Evolutionary conservation across 2,329 filamentous ascomycete genomes (phyloP), one percentile per base, ranked within the genome.

Genomic region (Paraphaeosphaeria sporulosa): DNA sequence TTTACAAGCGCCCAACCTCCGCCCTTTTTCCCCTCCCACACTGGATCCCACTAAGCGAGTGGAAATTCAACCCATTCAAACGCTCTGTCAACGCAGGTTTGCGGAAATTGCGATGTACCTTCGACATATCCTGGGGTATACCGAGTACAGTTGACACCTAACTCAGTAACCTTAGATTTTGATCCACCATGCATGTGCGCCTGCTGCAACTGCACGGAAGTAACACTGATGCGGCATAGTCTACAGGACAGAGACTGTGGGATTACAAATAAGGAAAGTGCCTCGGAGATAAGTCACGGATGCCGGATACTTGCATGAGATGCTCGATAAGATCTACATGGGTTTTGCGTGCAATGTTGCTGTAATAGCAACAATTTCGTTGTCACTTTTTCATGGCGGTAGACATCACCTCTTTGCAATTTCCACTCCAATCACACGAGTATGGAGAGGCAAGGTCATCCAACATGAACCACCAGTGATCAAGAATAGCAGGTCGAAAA

Each of bases 261-360:
- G 57, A 54, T 58, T 46, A 58, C 57, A 58, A 58, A 58, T 40
- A 23, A 43, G 57, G 43, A 42, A 34, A 42, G 49, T 23, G 38
- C 19, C 17, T 42, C 57, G 57, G 57, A 58, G 42, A 49, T 58
- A 58, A 58, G 57, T 58, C 30, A 43, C 57, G 44, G 43, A 54
- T 12, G 36, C 9, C 30, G 17, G 42, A 38, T n/a, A 17, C 42
- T 10, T 30, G 44, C 19, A 27, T 34, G 19, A 21, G 42, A 19
- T 19, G 42, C 38, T 40, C 38, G 7, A 8, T n/a, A n/a, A n/a
- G 17, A 3, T 19, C n/a, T 44, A 13, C 15, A 43, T 2, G 42
- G 19, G 12, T 4, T 30, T 32, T 12, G 10, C 10, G 8, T 32
- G 30, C 30, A 32, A 32, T 32, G 30, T 9, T 32, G 27, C 27